Evolutionary conservation across 345 rosid genomes (phyloP), one percentile per base, ranked within the genome.

Genomic region (Ceriops tagal): DNA sequence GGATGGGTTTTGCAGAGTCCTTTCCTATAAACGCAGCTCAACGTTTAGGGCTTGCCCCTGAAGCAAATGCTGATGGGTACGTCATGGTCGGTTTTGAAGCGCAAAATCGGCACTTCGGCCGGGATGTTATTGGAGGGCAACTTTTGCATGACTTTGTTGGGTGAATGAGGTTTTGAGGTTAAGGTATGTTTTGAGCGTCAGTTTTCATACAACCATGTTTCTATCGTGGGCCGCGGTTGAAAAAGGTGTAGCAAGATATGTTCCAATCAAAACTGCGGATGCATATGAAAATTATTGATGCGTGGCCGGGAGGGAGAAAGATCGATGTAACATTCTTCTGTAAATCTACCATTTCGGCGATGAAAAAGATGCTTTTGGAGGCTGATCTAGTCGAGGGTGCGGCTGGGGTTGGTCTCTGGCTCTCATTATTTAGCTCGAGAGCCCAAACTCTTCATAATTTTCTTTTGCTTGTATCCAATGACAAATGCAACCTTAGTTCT

Each of bases 141-240:
- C 90, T 93, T 63, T 82, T 93, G 78, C 96, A 88, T 71, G 91
- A 93, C 77, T 91, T 91, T 72, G 97, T 91, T 30, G 97, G 97
- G 53, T 91, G 86, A 88, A 65, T 13, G 18, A 21, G 11, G 27
- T 62, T 61, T 27, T 47, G 52, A 47, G 28, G 18, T 8, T 16
- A 13, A 30, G 18, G 27, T 27, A 46, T 69, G 34, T 60, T 60
- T 57, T 31, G 32, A 46, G 64, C 72, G 59, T 62, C 15, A 32
- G 35, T 53, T 4, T 31, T 61, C 47, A 58, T 56, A 66, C 70
- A 62, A 72, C 75, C 75, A 20, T 65, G 57, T 72, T 56, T 39
- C 52, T 22, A 43, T 62, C 64, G 32, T 62, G 64, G 16, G 52
- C 64, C 21, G 51, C 64, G 65, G 65, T 28, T 65, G 58, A 56